Evolutionary conservation across 2,329 filamentous ascomycete genomes (phyloP), one percentile per base, ranked within the genome.

Genomic region (Fusarium camptoceras): DNA sequence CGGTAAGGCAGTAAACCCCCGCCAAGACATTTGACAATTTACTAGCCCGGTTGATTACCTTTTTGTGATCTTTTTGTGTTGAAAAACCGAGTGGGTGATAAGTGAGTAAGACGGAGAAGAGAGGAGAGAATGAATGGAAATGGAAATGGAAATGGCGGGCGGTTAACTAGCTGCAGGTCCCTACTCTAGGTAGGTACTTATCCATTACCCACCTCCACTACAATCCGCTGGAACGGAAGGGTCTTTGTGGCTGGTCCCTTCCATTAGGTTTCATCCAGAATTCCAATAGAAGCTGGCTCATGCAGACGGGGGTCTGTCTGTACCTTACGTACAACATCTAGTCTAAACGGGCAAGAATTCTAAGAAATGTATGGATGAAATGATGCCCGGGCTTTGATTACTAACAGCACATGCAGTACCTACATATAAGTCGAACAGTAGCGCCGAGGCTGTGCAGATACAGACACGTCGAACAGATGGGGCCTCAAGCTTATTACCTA

Each of bases 401-500:
- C 49, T 42, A 41, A 53, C 37, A 18, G 24, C 41, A 24, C 20
- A 24, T 51, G 34, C 48, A 49, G 27, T 49, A 27, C 46, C 28
- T 31, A 37, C 28, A 24, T 11, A 15, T 49, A 25, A 22, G 53
- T 43, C 37, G 39, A 56, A 63, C 59, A 61, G 28, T 58, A 56
- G 66, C 63, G 59, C 55, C 54, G 64, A 74, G 73, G 71, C 73
- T 74, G 68, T 74, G 73, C 66, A 75, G 57, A 37, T 22, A 34
- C 31, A 66, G 69, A 75, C 66, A 73, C 68, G 71, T 74, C 48
- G 67, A 73, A 63, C 64, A 56, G 68, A 68, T 53, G 59, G 59
- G 65, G 67, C 55, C 39, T 46, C 59, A 46, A 68, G n/a, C n/a
- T 28, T 47, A 20, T 24, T 22, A 53, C 37, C 44, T 44, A 59